Evolutionary conservation across 2,329 filamentous ascomycete genomes (phyloP).

Genomic region (Stagonosporopsis tanaceti): DNA sequence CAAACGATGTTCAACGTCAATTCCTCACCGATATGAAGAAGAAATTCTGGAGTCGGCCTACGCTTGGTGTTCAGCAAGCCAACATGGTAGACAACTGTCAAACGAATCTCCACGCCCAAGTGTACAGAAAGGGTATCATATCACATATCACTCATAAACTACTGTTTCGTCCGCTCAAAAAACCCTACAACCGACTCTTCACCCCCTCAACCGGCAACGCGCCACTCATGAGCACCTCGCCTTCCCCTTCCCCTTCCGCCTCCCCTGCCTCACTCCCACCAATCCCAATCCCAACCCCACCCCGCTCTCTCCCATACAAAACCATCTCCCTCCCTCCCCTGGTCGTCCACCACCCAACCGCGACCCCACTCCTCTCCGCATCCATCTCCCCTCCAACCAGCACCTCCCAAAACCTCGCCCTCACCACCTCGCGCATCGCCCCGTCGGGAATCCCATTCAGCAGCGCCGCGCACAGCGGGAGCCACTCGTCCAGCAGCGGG

Average conservation of each 20-base stretch:
- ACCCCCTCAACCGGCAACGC: conserved; percentile 52
- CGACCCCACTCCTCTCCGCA: conserved; percentile 79
- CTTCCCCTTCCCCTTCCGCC: not conserved
- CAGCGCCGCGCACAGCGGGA: conserved; percentile 73
- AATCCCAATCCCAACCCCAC: conserved; percentile 28
- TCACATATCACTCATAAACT: too few species aligned
- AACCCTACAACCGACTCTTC: conserved; percentile 58
- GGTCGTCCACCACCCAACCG: conserved; percentile 86
- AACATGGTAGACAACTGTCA: too few species aligned
- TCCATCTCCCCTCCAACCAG: conserved; percentile 86
- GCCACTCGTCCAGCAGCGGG: conserved; percentile 78
- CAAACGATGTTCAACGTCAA: too few species aligned
- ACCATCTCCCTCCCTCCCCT: conserved; percentile 66
- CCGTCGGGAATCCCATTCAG: conserved; percentile 70
- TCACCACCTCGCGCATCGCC: conserved; percentile 69
- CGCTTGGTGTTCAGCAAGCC: too few species aligned
- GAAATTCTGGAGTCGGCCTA: too few species aligned
- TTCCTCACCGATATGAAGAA: too few species aligned
- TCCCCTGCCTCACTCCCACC: conserved; percentile 10
- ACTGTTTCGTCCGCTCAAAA: too few species aligned
- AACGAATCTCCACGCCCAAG: too few species aligned
- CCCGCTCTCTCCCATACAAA: conserved; percentile 63
- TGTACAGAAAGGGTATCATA: too few species aligned
- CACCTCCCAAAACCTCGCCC: conserved; percentile 79
- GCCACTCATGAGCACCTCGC: conserved; percentile 62